Conservation (phyloP, 2,329 filamentous ascomycete genomes). For the Mycosphaerella sp. region DNA sequence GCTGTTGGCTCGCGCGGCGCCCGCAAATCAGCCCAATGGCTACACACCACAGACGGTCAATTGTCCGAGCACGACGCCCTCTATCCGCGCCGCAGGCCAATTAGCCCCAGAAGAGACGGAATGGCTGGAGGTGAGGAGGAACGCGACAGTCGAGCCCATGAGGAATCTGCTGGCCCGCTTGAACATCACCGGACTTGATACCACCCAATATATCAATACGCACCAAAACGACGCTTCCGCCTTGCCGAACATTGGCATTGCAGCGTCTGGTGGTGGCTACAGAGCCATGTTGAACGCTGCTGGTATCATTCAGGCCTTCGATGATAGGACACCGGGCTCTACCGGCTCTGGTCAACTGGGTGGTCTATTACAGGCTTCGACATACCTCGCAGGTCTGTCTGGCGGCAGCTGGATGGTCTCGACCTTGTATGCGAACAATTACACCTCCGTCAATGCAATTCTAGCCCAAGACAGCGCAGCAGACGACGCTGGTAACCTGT, state of each 20-base stretch:
- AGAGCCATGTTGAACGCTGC: slow-evolving; percentile 79
- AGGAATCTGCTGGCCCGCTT: slow-evolving; percentile 63
- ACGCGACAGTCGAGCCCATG: slow-evolving; percentile 70
- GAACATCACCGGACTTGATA: slow-evolving; percentile 73
- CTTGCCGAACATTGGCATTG: slow-evolving; percentile 66
- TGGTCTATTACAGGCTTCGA: slow-evolving; percentile 72
- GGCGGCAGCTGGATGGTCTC: slow-evolving; percentile 81
- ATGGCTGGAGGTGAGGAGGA: slow-evolving; percentile 68
- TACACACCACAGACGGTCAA: slow-evolving; percentile 64
- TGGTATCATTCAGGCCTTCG: slow-evolving; percentile 72
- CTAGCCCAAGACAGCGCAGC: slow-evolving; percentile 35
- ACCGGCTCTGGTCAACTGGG: slow-evolving; percentile 63
- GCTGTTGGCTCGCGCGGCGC: slow-evolving; percentile 22
- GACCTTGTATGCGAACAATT: slow-evolving; percentile 74
- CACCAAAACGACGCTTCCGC: slow-evolving; percentile 51
- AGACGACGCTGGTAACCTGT: slow-evolving; percentile 39
- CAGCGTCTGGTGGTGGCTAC: slow-evolving; percentile 78
- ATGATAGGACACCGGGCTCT: slow-evolving; percentile 60
- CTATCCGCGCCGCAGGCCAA: slow-evolving; percentile 55
- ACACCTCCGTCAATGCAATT: slow-evolving; percentile 59
- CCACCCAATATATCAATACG: slow-evolving; percentile 61
- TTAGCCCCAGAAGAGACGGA: slow-evolving; percentile 64
- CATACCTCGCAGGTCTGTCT: slow-evolving; percentile 74
- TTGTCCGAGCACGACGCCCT: slow-evolving; percentile 65
- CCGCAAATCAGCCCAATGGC: slow-evolving; percentile 55